These are phyloP conservation scores for Geosmithia putterillii DNA, from an alignment of 2,329 filamentous ascomycete species.

Conservation along the genomic window DNA sequence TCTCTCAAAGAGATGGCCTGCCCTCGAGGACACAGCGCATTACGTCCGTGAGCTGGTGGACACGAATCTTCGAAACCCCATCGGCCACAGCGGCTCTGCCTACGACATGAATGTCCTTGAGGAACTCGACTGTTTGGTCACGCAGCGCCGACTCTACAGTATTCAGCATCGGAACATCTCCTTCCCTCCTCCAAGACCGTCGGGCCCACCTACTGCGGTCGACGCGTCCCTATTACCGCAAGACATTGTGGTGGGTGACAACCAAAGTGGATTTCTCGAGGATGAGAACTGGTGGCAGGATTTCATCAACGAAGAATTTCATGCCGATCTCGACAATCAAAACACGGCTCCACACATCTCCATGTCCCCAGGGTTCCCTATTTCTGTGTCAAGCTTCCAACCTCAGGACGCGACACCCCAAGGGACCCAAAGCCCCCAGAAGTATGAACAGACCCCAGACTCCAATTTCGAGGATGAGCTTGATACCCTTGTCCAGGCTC, in stretches of 20 bases:
- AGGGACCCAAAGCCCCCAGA: neutral
- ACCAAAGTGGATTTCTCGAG: constrained; percentile 2
- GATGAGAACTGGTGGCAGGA: constrained; percentile 6
- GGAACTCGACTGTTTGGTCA: constrained; percentile 7
- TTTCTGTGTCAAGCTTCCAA: neutral
- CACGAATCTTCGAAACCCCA: constrained; percentile 3
- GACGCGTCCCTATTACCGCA: neutral
- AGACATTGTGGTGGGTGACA: neutral
- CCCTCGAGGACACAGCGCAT: constrained; percentile 3
- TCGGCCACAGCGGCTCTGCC: constrained; percentile 3
- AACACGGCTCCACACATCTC: neutral
- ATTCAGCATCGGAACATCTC: constrained; percentile 6
- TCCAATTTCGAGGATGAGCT: neutral
- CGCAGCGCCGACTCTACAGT: constrained; percentile 6
- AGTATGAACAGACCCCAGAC: neutral
- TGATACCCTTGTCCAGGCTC: neutral
- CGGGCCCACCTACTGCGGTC: too few species aligned
- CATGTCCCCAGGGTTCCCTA: neutral
- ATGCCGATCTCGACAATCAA: neutral
- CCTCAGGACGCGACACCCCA: neutral
- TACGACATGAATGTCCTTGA: constrained; percentile 7
- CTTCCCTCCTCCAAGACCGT: neutral
- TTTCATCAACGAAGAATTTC: constrained; percentile 5
- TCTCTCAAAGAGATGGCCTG: constrained; percentile 3
- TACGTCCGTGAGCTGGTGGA: constrained; percentile 7